Evolutionary conservation across 148 eudicot genomes (phyloP).

Genomic region (Silene latifolia): DNA sequence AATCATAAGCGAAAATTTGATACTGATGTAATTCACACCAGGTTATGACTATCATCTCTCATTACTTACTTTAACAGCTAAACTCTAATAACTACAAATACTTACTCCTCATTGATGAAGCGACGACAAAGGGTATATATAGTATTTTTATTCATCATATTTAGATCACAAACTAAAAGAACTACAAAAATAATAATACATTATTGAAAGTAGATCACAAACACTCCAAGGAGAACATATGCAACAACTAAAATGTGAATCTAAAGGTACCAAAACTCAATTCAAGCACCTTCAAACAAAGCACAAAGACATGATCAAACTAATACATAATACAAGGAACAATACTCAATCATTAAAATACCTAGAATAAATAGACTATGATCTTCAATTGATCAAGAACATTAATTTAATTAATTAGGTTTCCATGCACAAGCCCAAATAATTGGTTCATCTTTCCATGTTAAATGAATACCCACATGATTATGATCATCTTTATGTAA

Average conservation of each 20-base stretch:
- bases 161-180: not conserved
- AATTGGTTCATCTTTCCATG: conserved; percentile 26
- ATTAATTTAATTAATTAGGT: conserved; percentile 8
- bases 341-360: not conserved
- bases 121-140: no score
- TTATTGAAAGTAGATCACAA: not conserved
- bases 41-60: no score
- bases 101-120: no score
- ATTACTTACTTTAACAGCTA: no score
- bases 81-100: no score
- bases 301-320: conserved; percentile 12
- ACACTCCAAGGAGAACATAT: conserved; percentile 12
- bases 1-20: no score
- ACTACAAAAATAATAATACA: not conserved
- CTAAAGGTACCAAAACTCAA: not conserved
- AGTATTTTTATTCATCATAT: no score
- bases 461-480: conserved; percentile 26
- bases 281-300: conserved; percentile 21
- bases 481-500: conserved; percentile 10
- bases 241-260: conserved; percentile 11
- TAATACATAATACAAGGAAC: not conserved
- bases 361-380: conserved; percentile 4
- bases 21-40: no score
- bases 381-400: not conserved
- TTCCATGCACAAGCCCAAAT: conserved; percentile 34